A percentile compares a stretch with the other conserved stretches of the same genome.
Evolutionary conservation across 805 yeast genomes (phyloP).

Genomic region (Ogataea wickerhamii): DNA sequence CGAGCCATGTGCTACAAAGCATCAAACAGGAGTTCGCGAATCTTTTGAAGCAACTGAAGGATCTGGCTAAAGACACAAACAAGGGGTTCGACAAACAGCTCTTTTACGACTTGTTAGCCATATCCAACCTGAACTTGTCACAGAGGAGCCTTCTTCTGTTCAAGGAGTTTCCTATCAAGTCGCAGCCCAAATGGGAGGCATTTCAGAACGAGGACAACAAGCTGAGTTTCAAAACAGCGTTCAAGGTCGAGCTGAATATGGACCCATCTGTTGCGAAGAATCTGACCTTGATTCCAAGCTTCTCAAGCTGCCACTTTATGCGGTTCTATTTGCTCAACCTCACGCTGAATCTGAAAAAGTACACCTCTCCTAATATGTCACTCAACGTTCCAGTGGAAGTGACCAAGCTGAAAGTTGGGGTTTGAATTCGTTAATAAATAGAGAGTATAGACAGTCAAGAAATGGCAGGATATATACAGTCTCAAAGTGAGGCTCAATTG

Average conservation of each 20-base stretch:
- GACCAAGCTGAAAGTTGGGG: constrained; percentile 13
- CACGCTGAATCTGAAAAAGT: constrained; percentile 15
- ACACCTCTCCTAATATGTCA: constrained; percentile 11
- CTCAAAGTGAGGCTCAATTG: constrained; percentile 18
- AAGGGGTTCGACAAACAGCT: constrained; percentile 24
- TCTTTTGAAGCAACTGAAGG: constrained; percentile 14
- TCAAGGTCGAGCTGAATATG: constrained; percentile 16
- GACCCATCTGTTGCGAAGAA: constrained; percentile 13
- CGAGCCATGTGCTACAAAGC: constrained; percentile 12
- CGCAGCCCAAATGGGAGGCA: constrained; percentile 19
- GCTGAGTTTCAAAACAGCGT: constrained; percentile 8
- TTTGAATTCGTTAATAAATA: background rate
- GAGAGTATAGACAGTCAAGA: background rate
- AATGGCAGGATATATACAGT: background rate
- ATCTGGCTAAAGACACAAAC: constrained; percentile 15
- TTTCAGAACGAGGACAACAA: constrained; percentile 6
- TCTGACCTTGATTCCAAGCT: constrained; percentile 20
- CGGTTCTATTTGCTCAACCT: constrained; percentile 19
- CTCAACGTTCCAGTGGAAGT: constrained; percentile 23
- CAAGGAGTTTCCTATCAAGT: constrained; percentile 10
- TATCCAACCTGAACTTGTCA: constrained; percentile 15
- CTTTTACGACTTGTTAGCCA: constrained; percentile 21
- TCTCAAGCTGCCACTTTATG: constrained; percentile 18
- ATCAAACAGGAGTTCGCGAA: constrained; percentile 15
- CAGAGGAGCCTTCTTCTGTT: constrained; percentile 18